phyloP scores from a whole-genome alignment of 1,139 yeast species.

The Scheffersomyces insectosa region DNA sequence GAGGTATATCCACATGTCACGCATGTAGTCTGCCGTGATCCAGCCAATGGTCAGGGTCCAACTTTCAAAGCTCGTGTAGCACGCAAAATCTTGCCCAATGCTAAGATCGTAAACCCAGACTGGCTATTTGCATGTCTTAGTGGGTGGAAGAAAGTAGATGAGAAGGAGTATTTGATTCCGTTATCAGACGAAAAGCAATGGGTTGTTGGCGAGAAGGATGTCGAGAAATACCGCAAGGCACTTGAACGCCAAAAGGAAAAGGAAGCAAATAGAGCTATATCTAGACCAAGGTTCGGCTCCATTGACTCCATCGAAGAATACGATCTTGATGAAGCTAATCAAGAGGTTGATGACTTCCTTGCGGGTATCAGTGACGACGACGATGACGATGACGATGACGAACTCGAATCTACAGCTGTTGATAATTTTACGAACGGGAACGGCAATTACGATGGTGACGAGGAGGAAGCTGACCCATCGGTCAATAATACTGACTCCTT shows the following conservation, averaged over 20 bases:
- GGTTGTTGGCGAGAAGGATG: slow-evolving; percentile 43
- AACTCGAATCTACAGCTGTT: slow-evolving; percentile 15
- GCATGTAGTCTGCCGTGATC: slow-evolving; percentile 80
- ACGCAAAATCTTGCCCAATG: slow-evolving; percentile 59
- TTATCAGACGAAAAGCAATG: slow-evolving; percentile 44
- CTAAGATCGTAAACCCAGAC: slow-evolving; percentile 83
- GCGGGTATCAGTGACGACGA: slow-evolving; percentile 56
- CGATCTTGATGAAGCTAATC: slow-evolving; percentile 56
- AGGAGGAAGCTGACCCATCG: slow-evolving; percentile 6
- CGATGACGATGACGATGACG: slow-evolving; percentile 36
- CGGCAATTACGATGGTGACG: slow-evolving; percentile 11
- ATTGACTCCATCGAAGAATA: slow-evolving; percentile 37
- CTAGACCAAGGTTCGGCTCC: slow-evolving; percentile 28
- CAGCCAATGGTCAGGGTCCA: slow-evolving; percentile 38
- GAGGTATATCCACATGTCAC: slow-evolving; percentile 78
- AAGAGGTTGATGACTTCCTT: slow-evolving; percentile 61
- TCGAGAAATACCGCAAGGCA: slow-evolving; percentile 42
- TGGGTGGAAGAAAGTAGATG: slow-evolving; percentile 72
- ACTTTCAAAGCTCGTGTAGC: slow-evolving; percentile 77
- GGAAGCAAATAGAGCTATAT: slow-evolving; percentile 9
- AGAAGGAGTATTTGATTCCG: slow-evolving; percentile 56
- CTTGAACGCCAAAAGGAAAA: slow-evolving; percentile 23
- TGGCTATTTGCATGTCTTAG: slow-evolving; percentile 90
- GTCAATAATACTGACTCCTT: slow-evolving; percentile 23
- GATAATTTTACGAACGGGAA: slow-evolving; percentile 15